Evolutionary conservation across 441 rosid species (phyloP).

Genomic region (Bocquillonia castaneifolia): DNA sequence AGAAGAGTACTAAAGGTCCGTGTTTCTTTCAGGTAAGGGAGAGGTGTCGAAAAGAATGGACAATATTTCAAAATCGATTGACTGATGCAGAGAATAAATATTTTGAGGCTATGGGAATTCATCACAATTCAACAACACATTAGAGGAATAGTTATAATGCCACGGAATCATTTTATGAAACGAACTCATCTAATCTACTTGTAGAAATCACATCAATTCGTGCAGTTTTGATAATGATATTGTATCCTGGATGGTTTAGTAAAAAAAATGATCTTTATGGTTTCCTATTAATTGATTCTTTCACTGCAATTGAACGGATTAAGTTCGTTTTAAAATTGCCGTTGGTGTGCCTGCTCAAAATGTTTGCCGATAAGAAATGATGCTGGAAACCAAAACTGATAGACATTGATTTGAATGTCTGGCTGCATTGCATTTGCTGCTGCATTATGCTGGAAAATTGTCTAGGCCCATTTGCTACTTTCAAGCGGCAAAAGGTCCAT

Average conservation of each 20-base stretch:
- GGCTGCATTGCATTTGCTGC: no score
- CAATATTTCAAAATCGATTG: slow-evolving; percentile 68
- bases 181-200: neutral
- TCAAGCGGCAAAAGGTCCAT: no score
- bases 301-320: neutral
- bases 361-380: neutral
- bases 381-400: neutral
- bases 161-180: neutral
- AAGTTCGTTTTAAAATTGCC: neutral
- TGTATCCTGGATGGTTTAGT: neutral
- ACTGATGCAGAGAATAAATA: slow-evolving; percentile 59
- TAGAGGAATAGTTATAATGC: slow-evolving; percentile 5
- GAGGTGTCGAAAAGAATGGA: slow-evolving; percentile 84
- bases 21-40: slow-evolving; percentile 55
- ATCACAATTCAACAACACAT: slow-evolving; percentile 26
- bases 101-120: slow-evolving; percentile 34
- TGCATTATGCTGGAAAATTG: no score
- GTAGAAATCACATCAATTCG: neutral
- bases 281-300: slow-evolving; percentile 7
- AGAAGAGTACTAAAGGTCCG: neutral
- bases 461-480: no score
- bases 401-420: no score
- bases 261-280: neutral
- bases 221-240: slow-evolving; percentile 4
- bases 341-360: neutral